Evolutionary conservation across 163 green algal genomes (phyloP).

Genomic region (Botryococcus braunii): DNA sequence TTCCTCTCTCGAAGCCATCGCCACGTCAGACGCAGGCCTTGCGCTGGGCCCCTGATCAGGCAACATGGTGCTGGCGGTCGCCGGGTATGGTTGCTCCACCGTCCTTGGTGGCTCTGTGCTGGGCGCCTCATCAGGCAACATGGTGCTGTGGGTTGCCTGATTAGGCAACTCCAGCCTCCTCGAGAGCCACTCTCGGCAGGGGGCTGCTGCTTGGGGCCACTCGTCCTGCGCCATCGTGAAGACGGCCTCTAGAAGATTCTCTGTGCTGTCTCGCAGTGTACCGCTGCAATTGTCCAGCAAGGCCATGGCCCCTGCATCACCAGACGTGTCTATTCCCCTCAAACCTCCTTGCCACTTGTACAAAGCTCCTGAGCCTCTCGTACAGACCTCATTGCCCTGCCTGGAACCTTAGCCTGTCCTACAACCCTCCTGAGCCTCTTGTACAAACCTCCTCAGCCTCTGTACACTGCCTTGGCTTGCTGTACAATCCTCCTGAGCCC

Average conservation of each 20-base stretch:
- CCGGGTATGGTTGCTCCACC: neutral
- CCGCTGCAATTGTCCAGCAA: constrained; percentile 36
- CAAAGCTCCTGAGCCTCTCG: neutral
- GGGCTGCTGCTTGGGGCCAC: constrained; percentile 35
- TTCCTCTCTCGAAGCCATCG: neutral
- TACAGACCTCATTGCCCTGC: neutral
- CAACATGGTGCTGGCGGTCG: too few relatives aligned
- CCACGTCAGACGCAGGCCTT: neutral
- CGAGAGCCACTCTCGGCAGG: constrained; percentile 23
- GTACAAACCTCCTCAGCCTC: neutral
- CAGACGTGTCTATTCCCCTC: neutral
- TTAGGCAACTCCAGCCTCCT: neutral
- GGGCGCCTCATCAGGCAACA: constrained; percentile 7
- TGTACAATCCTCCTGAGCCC: neutral
- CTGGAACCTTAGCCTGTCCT: too few relatives aligned
- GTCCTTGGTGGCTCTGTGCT: neutral
- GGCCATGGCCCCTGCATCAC: constrained; percentile 7
- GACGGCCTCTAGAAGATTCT: constrained; percentile 40
- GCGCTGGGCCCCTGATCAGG: neutral
- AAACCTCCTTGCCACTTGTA: too few relatives aligned
- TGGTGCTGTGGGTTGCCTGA: neutral
- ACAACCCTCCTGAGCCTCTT: neutral
- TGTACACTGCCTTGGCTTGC: too few relatives aligned
- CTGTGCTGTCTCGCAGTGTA: constrained; percentile 21
- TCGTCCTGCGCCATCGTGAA: constrained; percentile 59